A percentile compares a stretch with the other conserved stretches of the same genome.
Conservation (phyloP, 2,329 filamentous ascomycete genomes). For the Diaporthe destruens region DNA sequence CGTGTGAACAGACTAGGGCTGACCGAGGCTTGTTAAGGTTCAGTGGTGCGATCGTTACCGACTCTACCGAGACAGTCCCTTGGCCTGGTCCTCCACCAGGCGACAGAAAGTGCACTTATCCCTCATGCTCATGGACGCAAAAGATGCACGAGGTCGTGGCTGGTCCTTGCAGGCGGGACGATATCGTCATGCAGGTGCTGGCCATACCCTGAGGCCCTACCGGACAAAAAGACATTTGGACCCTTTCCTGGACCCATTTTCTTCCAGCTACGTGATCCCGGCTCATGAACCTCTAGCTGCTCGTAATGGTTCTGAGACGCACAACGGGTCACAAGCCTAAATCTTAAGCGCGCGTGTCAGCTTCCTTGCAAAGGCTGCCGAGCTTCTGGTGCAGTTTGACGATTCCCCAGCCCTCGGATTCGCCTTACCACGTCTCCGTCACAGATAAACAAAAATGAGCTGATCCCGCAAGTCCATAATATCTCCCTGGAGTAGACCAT, state of each 20-base stretch:
- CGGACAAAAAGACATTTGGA: slow-evolving; percentile 1
- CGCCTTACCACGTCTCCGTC: not conserved
- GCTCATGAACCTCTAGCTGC: not conserved
- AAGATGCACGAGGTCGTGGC: not conserved
- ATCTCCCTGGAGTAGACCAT: not conserved
- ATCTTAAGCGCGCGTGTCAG: slow-evolving; percentile 20
- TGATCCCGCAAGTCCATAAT: not conserved
- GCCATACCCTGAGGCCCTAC: not conserved
- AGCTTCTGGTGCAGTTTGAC: not conserved
- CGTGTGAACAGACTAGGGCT: slow-evolving; percentile 20
- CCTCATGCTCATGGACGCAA: not conserved
- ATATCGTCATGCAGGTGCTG: not conserved
- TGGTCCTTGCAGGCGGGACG: not conserved
- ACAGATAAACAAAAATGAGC: slow-evolving; percentile 19
- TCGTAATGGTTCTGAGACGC: not conserved
- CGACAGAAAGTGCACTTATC: not conserved
- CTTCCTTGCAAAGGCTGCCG: slow-evolving; percentile 9
- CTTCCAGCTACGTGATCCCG: not conserved
- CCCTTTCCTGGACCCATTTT: not conserved
- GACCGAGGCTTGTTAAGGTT: slow-evolving; percentile 1
- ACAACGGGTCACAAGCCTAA: slow-evolving; percentile 18
- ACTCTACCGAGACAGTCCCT: slow-evolving; percentile 1
- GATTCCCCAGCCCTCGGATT: not conserved
- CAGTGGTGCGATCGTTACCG: slow-evolving; percentile 7
- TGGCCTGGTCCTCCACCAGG: not conserved